Conservation (phyloP, 495 filamentous ascomycete species). For the Aspergillus cristatus region DNA sequence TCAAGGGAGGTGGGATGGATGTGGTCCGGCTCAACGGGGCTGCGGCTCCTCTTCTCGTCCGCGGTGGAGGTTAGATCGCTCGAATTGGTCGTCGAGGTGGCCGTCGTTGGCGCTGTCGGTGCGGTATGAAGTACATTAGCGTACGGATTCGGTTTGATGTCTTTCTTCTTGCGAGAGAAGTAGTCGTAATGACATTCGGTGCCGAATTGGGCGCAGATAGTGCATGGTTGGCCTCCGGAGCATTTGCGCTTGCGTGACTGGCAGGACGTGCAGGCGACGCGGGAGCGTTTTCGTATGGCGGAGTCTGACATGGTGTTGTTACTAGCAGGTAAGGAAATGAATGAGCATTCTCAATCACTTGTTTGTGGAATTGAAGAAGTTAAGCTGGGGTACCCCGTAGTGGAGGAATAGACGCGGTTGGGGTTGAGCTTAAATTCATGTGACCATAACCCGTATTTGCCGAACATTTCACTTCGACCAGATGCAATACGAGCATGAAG, state of each 20-base stretch:
- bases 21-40: conserved; percentile 9
- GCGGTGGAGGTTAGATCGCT: neutral
- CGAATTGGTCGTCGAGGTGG: neutral
- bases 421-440: too few species aligned
- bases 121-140: neutral
- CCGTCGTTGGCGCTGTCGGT: too few species aligned
- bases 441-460: too few species aligned
- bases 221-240: conserved; percentile 41
- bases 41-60: conserved; percentile 1
- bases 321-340: neutral
- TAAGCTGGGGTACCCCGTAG: too few species aligned
- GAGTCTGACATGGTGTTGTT: conserved; percentile 22
- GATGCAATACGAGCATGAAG: too few species aligned
- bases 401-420: too few species aligned
- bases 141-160: conserved; percentile 4
- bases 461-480: too few species aligned
- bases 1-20: conserved; percentile 31
- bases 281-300: conserved; percentile 31
- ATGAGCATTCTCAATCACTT: conserved; percentile 1
- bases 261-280: conserved; percentile 42
- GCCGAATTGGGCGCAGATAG: conserved; percentile 40
- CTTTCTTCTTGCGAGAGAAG: conserved; percentile 26
- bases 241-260: conserved; percentile 48
- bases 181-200: conserved; percentile 38
- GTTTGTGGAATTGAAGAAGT: neutral